Evolutionary conservation across 495 filamentous ascomycete species (phyloP).

Genomic region (Clavariopsis aquatica): DNA sequence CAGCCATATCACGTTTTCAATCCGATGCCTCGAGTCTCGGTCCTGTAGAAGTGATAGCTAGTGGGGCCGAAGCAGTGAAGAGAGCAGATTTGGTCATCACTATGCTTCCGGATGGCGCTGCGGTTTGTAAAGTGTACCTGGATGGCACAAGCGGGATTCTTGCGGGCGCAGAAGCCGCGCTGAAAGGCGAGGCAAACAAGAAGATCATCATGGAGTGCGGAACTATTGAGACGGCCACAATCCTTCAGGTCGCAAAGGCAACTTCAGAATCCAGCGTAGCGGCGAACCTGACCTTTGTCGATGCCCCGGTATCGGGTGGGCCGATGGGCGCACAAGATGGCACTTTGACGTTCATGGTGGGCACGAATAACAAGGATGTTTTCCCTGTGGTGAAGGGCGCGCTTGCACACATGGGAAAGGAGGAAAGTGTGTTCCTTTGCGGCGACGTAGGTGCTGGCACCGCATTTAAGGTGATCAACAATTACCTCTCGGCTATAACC

Average conservation of each 20-base stretch:
- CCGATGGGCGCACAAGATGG: constrained; percentile 38
- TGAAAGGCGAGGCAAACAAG: neutral
- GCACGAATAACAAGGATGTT: constrained; percentile 22
- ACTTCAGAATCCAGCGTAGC: constrained; percentile 59
- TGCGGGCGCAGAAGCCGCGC: constrained; percentile 23
- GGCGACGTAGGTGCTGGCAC: constrained; percentile 37
- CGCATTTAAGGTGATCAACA: constrained; percentile 40
- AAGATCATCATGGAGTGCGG: constrained; percentile 41
- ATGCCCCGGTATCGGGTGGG: constrained; percentile 37
- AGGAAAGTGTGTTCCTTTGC: constrained; percentile 32
- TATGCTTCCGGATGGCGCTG: constrained; percentile 34
- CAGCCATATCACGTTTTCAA: constrained; percentile 32
- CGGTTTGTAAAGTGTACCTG: constrained; percentile 37
- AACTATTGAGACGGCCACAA: constrained; percentile 55
- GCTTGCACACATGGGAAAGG: constrained; percentile 33
- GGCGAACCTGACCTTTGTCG: constrained; percentile 28
- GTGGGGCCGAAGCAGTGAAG: constrained; percentile 28
- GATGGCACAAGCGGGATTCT: constrained; percentile 27
- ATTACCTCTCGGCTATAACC: constrained; percentile 38
- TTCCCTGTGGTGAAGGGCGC: constrained; percentile 28
- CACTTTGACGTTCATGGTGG: constrained; percentile 39
- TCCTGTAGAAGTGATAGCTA: constrained; percentile 31
- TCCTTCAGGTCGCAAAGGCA: constrained; percentile 80
- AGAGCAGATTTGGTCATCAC: constrained; percentile 32
- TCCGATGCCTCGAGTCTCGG: constrained; percentile 24